Conservation (phyloP, 2,329 filamentous ascomycete genomes). For the Xylaria sp. region DNA sequence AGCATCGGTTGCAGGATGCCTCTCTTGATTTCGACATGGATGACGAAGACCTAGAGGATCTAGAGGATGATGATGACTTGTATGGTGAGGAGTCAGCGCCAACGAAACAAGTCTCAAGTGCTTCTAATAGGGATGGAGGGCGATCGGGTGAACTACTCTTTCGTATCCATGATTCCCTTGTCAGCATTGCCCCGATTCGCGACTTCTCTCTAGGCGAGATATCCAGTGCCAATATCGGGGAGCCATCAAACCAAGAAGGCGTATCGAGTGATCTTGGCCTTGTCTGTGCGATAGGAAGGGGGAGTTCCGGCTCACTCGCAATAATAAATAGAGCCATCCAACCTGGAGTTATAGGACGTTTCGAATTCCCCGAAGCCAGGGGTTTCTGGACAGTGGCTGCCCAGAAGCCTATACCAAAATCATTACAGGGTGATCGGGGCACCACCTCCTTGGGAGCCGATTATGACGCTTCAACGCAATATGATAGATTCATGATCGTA, state of each 20-base stretch:
- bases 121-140: conserved; percentile 53
- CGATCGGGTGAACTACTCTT: conserved; percentile 76
- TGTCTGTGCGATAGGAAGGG: conserved; percentile 70
- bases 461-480: conserved; percentile 68
- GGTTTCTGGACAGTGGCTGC: conserved; percentile 84
- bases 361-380: conserved; percentile 77
- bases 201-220: conserved; percentile 76
- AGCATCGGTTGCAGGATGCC: conserved; percentile 67
- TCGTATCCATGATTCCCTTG: conserved; percentile 77
- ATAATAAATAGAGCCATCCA: conserved; percentile 82
- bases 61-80: conserved; percentile 72
- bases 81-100: conserved; percentile 66
- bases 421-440: conserved; percentile 62
- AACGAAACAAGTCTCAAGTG: conserved; percentile 49
- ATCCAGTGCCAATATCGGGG: conserved; percentile 57
- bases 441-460: conserved; percentile 62
- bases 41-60: conserved; percentile 64
- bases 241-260: conserved; percentile 55
- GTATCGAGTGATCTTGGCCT: conserved; percentile 69
- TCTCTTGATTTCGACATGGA: conserved; percentile 61
- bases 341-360: conserved; percentile 74
- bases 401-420: conserved; percentile 73
- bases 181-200: conserved; percentile 82
- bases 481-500: conserved; percentile 84
- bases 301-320: conserved; percentile 75